phyloP scores from a whole-genome alignment of 73 alveolate genomes.

The Tetrahymena malaccensis region DNA sequence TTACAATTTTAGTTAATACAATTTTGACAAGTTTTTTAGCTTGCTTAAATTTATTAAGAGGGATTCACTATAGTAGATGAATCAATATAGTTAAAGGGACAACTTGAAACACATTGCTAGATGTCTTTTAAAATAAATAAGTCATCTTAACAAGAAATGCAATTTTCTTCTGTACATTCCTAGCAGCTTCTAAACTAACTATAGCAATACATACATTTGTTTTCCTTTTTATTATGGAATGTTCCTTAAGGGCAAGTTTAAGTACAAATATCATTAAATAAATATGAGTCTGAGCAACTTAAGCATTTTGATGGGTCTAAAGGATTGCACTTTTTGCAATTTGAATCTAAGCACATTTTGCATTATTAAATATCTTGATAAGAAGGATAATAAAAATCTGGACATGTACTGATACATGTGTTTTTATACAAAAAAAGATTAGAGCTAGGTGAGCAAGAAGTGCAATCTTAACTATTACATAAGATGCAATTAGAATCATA shows the following conservation, averaged over 20 bases:
- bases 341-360: background rate
- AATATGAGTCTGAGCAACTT: background rate
- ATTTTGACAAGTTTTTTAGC: background rate
- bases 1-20: background rate
- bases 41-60: background rate
- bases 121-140: background rate
- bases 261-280: background rate
- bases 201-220: background rate
- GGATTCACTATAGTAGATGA: background rate
- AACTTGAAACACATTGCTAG: background rate
- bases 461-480: background rate
- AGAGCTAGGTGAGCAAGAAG: background rate
- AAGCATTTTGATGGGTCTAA: background rate
- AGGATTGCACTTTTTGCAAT: background rate
- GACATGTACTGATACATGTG: background rate
- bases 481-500: background rate
- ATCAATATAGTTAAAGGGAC: background rate
- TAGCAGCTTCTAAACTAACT: background rate
- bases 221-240: background rate
- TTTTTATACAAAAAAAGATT: background rate
- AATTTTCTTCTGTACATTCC: background rate
- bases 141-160: background rate
- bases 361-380: background rate
- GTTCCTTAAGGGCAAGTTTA: background rate
- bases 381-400: background rate